Evolutionary conservation across 306 rosid genomes (phyloP), one percentile per base, ranked within the genome.

Genomic region (Cicer yamashitae): DNA sequence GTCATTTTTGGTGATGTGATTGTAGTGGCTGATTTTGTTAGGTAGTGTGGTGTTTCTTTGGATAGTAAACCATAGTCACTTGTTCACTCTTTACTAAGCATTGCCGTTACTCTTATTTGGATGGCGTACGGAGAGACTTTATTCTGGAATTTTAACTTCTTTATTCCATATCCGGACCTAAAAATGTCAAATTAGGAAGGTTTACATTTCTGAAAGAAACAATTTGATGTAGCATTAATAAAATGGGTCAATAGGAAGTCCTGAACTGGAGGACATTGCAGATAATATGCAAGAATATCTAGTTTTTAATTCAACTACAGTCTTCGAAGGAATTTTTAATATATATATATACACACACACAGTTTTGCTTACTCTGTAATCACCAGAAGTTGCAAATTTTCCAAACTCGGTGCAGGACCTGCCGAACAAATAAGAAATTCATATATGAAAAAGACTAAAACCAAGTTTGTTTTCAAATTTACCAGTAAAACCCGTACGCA

Each of bases 381-480:
- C 99, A 82, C 90, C 99, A 13, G 99, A 89, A 50, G 98, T 92
- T 74, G 96, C 98, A 25, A 96, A 73, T 88, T 88, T 89, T 64
- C 93, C 96, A n/a, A 41, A 82, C 14, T 90, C 98, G 61, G 82
- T 77, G 47, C 65, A 45, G 75, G 91, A 88, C 98, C 99, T 96
- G 83, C 20, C 57, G 72, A 74, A 9, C 48, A 69, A 64, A 65
- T 13, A 74, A 50, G 5, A 77, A 17, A 10, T 51, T 43, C 75
- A 45, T 34, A 48, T 63, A 14, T 57, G 15, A 8, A 48, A 73
- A 17, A 65, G 50, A 70, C 37, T 76, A 14, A 62, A 77, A 67
- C 72, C 79, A 46, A 14, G 13, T 52, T 25, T 72, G 69, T 70
- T 64, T 83, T 70, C 65, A 12, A 54, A 58, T 10, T 72, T 89